Percentiles rank a stretch among this genome's conserved stretches.
Evolutionary conservation across 192 early-diverging fungal species (phyloP).

Genomic region (Coemansia brasiliensis): DNA sequence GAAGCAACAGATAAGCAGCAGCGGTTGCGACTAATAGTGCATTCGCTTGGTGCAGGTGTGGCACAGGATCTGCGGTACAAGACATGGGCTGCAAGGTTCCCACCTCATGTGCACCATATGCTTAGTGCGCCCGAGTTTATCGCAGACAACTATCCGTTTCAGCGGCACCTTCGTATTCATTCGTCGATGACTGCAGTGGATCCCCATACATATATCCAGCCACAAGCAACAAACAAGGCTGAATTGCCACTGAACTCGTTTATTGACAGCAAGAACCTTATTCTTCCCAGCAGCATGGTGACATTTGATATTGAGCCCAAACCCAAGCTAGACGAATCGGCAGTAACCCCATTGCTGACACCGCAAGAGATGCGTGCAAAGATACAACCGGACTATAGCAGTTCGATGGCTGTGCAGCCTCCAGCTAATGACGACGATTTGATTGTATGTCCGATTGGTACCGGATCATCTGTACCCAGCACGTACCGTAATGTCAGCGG

Average conservation of each 20-base stretch:
- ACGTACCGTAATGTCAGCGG: slow-evolving; percentile 92
- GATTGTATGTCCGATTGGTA: slow-evolving; percentile 77
- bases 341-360: slow-evolving; percentile 22
- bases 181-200: slow-evolving; percentile 68
- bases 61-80: slow-evolving; percentile 64
- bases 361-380: slow-evolving; percentile 28
- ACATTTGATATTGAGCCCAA: slow-evolving; percentile 66
- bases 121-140: slow-evolving; percentile 66
- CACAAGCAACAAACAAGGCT: slow-evolving; percentile 59
- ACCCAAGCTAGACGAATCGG: slow-evolving; percentile 53
- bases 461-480: slow-evolving; percentile 84
- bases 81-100: slow-evolving; percentile 75
- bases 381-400: background rate
- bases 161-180: slow-evolving; percentile 62
- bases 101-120: slow-evolving; percentile 72
- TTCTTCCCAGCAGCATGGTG: slow-evolving; percentile 39
- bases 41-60: slow-evolving; percentile 67
- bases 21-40: slow-evolving; percentile 59
- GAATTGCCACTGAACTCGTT: slow-evolving; percentile 33
- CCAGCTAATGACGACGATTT: slow-evolving; percentile 13
- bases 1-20: slow-evolving; percentile 22
- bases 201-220: slow-evolving; percentile 67
- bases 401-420: background rate
- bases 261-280: slow-evolving; percentile 7
- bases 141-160: slow-evolving; percentile 66